Evolutionary conservation across 2,329 filamentous ascomycete genomes (phyloP).

Genomic region (Paradendryphiella salina): DNA sequence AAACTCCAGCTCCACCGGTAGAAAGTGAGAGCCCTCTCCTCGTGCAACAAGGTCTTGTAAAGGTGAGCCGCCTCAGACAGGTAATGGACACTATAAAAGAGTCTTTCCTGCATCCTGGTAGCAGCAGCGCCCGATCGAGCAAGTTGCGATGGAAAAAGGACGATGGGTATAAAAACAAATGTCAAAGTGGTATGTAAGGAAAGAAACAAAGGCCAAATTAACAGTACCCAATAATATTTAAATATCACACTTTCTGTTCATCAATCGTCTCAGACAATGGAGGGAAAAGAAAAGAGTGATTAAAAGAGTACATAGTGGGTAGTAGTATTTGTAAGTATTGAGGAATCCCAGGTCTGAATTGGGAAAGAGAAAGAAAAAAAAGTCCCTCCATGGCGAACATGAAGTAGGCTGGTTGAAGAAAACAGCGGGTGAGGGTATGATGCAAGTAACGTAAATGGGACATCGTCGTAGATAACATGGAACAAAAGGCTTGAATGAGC

Average conservation of each 20-base stretch:
- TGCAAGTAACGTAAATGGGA: slow-evolving; percentile 13
- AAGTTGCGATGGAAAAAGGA: no score
- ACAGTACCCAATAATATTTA: slow-evolving; percentile 7
- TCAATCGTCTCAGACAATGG: slow-evolving; percentile 38
- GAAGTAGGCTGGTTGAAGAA: slow-evolving; percentile 3
- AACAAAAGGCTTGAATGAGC: slow-evolving; percentile 13
- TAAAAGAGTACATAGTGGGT: slow-evolving; percentile 28
- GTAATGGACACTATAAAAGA: no score
- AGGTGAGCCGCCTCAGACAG: no score
- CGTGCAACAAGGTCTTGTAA: slow-evolving; percentile 6
- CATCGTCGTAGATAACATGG: slow-evolving; percentile 31
- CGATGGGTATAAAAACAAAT: neutral
- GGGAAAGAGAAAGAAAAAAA: slow-evolving; percentile 13
- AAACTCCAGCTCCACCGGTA: slow-evolving; percentile 47
- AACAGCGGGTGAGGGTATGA: slow-evolving; percentile 12
- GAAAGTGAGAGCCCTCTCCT: neutral
- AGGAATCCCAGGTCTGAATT: slow-evolving; percentile 16
- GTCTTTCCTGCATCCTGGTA: no score
- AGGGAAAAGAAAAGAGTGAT: slow-evolving; percentile 24
- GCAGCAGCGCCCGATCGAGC: neutral
- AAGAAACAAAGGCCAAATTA: neutral
- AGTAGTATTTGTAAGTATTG: neutral
- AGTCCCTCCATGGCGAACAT: neutral
- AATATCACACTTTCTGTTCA: slow-evolving; percentile 16
- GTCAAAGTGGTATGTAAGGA: neutral